Conservation (phyloP, 306 rosid species). For the Citrullus amarus region DNA sequence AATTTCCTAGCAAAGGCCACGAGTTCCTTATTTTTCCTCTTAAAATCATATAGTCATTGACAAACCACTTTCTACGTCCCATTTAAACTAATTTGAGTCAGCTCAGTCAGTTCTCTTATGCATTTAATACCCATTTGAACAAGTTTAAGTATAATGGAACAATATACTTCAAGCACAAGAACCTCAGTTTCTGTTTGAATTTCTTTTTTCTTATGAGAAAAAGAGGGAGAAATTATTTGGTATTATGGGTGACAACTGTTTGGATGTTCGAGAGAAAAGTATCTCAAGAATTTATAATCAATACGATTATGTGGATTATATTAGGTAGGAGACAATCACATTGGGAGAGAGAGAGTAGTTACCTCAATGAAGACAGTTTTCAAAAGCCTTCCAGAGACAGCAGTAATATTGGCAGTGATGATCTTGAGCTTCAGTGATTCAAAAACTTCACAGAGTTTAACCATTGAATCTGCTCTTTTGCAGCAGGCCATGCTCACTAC, state of each 20-base stretch:
- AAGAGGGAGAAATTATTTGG: background rate
- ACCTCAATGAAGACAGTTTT: slow-evolving; percentile 93
- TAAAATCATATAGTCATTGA: background rate
- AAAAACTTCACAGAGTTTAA: slow-evolving; percentile 70
- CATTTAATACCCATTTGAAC: background rate
- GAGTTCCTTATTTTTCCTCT: background rate
- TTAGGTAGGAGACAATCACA: no score
- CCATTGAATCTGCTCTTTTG: slow-evolving; percentile 78
- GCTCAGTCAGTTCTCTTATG: background rate
- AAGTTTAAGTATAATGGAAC: background rate
- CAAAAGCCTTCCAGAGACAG: slow-evolving; percentile 59
- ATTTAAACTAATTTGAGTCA: background rate
- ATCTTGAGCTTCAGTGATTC: slow-evolving; percentile 89
- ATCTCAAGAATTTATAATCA: no score
- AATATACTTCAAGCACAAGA: background rate
- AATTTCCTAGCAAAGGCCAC: background rate
- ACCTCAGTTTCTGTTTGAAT: background rate
- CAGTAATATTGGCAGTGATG: slow-evolving; percentile 57
- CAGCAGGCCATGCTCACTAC: slow-evolving; percentile 81
- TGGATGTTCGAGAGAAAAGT: no score
- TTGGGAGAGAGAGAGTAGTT: background rate
- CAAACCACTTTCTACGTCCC: no score
- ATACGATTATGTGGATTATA: no score
- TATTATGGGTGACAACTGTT: no score
- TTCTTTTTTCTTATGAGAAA: background rate